These are phyloP conservation scores for Xylaria intraflava DNA, from an alignment of 495 filamentous ascomycete genomes.

Conservation along the genomic window DNA sequence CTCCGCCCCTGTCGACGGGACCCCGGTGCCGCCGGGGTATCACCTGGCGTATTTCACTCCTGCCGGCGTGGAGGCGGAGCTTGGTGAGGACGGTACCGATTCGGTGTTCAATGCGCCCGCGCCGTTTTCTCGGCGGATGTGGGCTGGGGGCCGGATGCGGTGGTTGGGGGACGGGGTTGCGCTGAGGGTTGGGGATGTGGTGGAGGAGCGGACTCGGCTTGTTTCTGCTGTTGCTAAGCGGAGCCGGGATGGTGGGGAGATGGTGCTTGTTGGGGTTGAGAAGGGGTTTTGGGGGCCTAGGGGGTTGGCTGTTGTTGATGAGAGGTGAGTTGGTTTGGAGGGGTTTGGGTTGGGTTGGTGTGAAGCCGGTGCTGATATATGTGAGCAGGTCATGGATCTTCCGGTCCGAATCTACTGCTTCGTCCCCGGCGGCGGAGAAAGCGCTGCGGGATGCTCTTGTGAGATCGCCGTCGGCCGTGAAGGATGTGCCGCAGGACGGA, in stretches of 20 bases:
- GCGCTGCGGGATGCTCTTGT: neutral
- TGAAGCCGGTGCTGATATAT: neutral
- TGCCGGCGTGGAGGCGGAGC: constrained; percentile 39
- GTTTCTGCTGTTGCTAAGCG: constrained; percentile 42
- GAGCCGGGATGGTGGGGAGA: constrained; percentile 48
- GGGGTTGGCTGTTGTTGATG: constrained; percentile 49
- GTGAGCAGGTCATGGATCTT: constrained; percentile 54
- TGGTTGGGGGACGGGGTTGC: constrained; percentile 47
- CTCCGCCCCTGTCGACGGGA: constrained; percentile 19
- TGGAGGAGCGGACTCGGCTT: neutral
- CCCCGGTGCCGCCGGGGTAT: constrained; percentile 49
- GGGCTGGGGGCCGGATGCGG: constrained; percentile 57
- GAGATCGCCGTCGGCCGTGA: constrained; percentile 7
- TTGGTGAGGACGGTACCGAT: constrained; percentile 58
- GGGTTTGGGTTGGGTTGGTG: neutral
- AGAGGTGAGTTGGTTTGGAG: constrained; percentile 29
- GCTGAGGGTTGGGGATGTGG: neutral
- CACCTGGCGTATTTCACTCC: constrained; percentile 59
- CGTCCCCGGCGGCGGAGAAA: constrained; percentile 9
- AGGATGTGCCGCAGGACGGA: constrained; percentile 5
- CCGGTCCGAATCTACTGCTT: constrained; percentile 37
- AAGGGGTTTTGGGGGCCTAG: constrained; percentile 49
- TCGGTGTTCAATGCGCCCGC: constrained; percentile 48
- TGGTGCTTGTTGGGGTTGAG: constrained; percentile 60
- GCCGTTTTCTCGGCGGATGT: constrained; percentile 62